phyloP scores from a whole-genome alignment of 23 red algal species.

The Agarophyton chilense region DNA sequence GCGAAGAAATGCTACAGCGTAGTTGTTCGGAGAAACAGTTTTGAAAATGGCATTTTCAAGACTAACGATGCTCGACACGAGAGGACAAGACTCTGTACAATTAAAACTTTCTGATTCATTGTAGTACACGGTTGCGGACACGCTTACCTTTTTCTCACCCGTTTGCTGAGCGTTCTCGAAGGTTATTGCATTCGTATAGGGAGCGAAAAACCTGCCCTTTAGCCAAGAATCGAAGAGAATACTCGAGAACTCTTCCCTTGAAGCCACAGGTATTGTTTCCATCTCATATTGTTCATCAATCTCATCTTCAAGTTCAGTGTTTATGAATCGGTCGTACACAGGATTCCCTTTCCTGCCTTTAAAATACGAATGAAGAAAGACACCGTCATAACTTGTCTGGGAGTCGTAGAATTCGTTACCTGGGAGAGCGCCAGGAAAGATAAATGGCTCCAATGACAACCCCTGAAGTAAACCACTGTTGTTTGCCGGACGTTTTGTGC shows the following conservation, averaged over 20 bases:
- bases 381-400: conserved; percentile 79
- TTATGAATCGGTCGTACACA: conserved; percentile 12
- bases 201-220: conserved; percentile 28
- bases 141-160: neutral
- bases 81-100: conserved; percentile 48
- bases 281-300: conserved; percentile 53
- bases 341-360: conserved; percentile 5
- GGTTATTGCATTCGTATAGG: conserved; percentile 38
- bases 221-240: conserved; percentile 52
- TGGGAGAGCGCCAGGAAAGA: conserved; percentile 33
- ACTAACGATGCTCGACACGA: conserved; percentile 67
- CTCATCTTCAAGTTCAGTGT: neutral
- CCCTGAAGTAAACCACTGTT: conserved; percentile 18
- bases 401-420: conserved; percentile 13
- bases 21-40: conserved; percentile 26
- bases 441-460: conserved; percentile 49
- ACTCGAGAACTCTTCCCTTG: conserved; percentile 2
- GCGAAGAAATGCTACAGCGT: conserved; percentile 59
- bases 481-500: neutral
- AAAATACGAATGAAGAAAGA: conserved; percentile 65
- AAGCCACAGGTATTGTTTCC: conserved; percentile 1
- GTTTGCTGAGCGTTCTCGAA: conserved; percentile 12
- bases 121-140: conserved; percentile 58
- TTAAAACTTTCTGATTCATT: conserved; percentile 35
- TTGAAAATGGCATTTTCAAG: conserved; percentile 74